Evolutionary conservation across 202 grass and related monocot species (phyloP).

Genomic region (Digitaria exilis): DNA sequence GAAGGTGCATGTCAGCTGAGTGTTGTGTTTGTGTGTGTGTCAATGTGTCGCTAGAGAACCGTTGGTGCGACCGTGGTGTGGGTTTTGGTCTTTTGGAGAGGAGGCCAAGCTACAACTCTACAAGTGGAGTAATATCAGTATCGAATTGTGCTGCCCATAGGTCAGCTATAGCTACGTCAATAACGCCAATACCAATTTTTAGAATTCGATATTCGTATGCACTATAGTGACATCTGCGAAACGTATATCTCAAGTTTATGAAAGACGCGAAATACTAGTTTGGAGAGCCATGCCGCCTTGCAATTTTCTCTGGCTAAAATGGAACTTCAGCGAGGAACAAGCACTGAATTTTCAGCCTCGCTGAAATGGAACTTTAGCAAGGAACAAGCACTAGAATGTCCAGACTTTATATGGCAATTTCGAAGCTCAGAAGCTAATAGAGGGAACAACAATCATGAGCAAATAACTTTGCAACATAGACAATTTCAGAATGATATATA

Average conservation of each 20-base stretch:
- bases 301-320: neutral
- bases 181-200: neutral
- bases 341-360: no score
- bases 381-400: neutral
- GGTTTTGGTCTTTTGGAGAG: neutral
- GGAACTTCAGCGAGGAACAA: neutral
- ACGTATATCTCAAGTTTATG: no score
- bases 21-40: neutral
- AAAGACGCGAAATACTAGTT: neutral
- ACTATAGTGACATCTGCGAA: neutral
- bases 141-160: neutral
- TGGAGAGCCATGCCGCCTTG: neutral
- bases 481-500: conserved; percentile 18
- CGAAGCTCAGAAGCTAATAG: neutral
- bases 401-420: neutral
- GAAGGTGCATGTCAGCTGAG: neutral
- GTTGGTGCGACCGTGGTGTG: no score
- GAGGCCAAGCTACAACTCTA: no score
- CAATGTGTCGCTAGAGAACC: neutral
- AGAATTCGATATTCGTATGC: neutral
- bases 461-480: neutral
- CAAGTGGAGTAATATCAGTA: no score
- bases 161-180: neutral
- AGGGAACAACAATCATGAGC: neutral
- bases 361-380: no score